A percentile compares a stretch with the other conserved stretches of the same genome.
Conservation (phyloP, 345 rosid species). For the Pugionium cornutum region DNA sequence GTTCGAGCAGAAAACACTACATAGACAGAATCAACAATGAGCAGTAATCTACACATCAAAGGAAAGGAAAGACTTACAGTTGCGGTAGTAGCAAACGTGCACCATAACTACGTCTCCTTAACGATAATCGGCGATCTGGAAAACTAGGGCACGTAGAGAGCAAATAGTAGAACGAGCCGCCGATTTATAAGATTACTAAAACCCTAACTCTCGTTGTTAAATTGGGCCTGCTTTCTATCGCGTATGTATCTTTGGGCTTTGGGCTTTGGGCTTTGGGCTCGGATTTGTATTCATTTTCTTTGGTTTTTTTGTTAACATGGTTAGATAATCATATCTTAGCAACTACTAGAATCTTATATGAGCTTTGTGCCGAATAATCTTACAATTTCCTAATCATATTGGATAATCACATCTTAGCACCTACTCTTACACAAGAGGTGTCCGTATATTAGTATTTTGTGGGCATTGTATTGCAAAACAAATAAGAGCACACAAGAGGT, state of each 20-base stretch:
- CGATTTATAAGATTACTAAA: constrained; percentile 27
- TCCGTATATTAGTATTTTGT: too few relatives aligned
- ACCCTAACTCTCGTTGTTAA: constrained; percentile 7
- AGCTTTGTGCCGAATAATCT: too few relatives aligned
- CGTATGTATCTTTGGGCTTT: background rate
- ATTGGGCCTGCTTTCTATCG: constrained; percentile 7
- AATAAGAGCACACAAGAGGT: too few relatives aligned
- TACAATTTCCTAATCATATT: too few relatives aligned
- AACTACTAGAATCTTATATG: too few relatives aligned
- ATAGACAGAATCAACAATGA: background rate
- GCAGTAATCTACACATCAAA: background rate
- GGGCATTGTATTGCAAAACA: too few relatives aligned
- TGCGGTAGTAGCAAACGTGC: constrained; percentile 56
- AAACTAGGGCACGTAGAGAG: constrained; percentile 31
- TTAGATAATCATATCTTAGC: too few relatives aligned
- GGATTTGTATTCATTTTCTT: background rate
- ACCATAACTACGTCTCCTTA: constrained; percentile 45
- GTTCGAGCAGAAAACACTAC: background rate
- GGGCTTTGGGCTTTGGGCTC: background rate
- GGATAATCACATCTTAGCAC: too few relatives aligned
- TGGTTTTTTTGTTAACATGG: background rate
- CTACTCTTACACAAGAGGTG: too few relatives aligned
- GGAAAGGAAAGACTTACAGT: constrained; percentile 39
- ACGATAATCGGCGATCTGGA: constrained; percentile 19
- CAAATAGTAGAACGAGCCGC: background rate